Percentiles rank a stretch among this genome's conserved stretches.
phyloP scores from a whole-genome alignment of 2,329 filamentous ascomycete genomes.

The Diplodia mutila region DNA sequence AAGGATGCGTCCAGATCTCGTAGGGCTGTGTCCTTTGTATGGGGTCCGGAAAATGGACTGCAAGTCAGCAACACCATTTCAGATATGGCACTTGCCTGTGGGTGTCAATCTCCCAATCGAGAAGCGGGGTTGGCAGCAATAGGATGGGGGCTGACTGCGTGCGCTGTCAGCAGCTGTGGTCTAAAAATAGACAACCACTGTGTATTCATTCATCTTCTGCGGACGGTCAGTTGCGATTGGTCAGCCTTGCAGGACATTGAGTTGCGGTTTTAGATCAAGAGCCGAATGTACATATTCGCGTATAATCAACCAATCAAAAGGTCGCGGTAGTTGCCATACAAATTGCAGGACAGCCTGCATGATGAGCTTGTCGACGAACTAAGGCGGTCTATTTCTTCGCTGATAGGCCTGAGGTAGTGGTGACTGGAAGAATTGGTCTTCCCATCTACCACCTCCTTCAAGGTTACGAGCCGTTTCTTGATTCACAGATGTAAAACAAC shows the following conservation, averaged over 20 bases:
- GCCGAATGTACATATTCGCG: not conserved
- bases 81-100: not conserved
- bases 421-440: not conserved
- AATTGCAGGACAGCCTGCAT: not conserved
- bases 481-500: not conserved
- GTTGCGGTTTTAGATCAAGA: not conserved
- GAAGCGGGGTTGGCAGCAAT: conserved; percentile 4
- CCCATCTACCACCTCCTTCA: not conserved
- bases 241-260: not conserved
- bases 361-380: not conserved
- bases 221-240: not conserved
- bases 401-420: not conserved
- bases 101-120: conserved; percentile 2
- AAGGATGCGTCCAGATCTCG: not conserved
- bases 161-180: conserved; percentile 5
- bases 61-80: conserved; percentile 19
- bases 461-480: not conserved
- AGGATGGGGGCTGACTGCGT: not conserved
- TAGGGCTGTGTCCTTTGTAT: not conserved
- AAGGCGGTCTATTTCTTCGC: not conserved
- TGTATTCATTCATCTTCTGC: not conserved
- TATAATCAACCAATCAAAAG: not conserved
- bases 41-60: not conserved
- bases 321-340: not conserved
- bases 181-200: conserved; percentile 9